These are phyloP conservation scores for Dichotomopilus funicola DNA, from an alignment of 2,329 filamentous ascomycete species.

Conservation along the genomic window DNA sequence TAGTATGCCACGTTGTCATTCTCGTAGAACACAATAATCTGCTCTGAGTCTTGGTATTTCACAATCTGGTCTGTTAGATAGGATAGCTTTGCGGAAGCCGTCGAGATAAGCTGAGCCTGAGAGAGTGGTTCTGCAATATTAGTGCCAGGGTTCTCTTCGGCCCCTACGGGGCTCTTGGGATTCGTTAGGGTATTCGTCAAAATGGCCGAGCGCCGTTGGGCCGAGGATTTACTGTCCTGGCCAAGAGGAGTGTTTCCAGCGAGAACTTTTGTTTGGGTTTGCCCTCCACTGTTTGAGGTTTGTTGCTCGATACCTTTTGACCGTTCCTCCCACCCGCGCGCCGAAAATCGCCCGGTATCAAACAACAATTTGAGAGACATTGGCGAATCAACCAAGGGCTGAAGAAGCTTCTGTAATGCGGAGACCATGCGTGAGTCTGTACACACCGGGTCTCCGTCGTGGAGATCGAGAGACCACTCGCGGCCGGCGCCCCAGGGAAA, in stretches of 20 bases:
- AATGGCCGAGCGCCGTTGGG: constrained; percentile 30
- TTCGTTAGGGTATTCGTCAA: constrained; percentile 13
- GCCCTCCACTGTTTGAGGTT: not conserved
- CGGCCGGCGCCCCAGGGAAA: constrained; percentile 57
- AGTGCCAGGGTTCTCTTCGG: constrained; percentile 8
- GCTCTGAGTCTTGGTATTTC: constrained; percentile 62
- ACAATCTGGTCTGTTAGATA: constrained; percentile 73
- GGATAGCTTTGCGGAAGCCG: constrained; percentile 78
- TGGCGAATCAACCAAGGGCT: constrained; percentile 38
- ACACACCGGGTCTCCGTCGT: constrained; percentile 43
- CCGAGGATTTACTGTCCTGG: constrained; percentile 28
- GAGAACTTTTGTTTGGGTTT: constrained; percentile 21
- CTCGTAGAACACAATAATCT: constrained; percentile 90
- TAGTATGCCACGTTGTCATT: constrained; percentile 82
- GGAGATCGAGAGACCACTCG: constrained; percentile 61
- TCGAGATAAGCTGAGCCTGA: constrained; percentile 62
- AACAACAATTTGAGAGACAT: constrained; percentile 42
- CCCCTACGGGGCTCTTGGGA: constrained; percentile 20
- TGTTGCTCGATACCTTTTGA: constrained; percentile 23
- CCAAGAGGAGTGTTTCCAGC: constrained; percentile 41
- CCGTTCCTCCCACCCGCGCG: constrained; percentile 34
- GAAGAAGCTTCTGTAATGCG: constrained; percentile 46
- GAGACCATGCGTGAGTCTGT: constrained; percentile 46
- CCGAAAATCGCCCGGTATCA: constrained; percentile 38
- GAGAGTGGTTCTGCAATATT: constrained; percentile 45